These are phyloP conservation scores for Flaveria trinervia DNA, from an alignment of 129 eudicot genomes.

Conservation along the genomic window DNA sequence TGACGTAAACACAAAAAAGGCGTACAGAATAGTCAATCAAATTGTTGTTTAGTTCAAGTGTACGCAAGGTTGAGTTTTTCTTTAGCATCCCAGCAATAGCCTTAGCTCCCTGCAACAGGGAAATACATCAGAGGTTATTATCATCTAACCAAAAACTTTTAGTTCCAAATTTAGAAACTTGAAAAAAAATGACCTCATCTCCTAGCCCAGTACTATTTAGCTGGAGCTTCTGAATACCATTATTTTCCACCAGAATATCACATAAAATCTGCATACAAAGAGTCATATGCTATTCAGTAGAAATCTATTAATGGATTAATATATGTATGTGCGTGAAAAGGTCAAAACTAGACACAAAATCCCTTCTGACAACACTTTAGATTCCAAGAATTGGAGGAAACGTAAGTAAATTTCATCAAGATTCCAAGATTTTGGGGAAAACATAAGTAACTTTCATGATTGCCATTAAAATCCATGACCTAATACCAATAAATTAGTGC, in stretches of 20 bases:
- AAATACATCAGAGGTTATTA: constrained; percentile 10
- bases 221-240: constrained; percentile 81
- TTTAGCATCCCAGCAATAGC: constrained; percentile 93
- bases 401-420: neutral
- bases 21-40: constrained; percentile 96
- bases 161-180: neutral
- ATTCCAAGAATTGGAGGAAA: neutral
- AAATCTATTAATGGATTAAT: neutral
- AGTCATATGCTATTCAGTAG: neutral
- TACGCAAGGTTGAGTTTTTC: constrained; percentile 74
- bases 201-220: constrained; percentile 79
- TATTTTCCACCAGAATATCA: constrained; percentile 61
- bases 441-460: neutral
- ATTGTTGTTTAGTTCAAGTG: constrained; percentile 90
- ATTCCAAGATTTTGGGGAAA: neutral
- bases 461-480: constrained; percentile 4
- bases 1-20: constrained; percentile 10
- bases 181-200: constrained; percentile 66
- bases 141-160: neutral
- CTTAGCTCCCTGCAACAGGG: constrained; percentile 78
- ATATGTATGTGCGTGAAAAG: neutral
- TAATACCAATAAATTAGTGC: constrained; percentile 22
- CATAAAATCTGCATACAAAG: constrained; percentile 54
- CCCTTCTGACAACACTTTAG: neutral
- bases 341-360: constrained; percentile 8